Percentiles rank a stretch among this genome's conserved stretches.
Evolutionary conservation across 352 stramenopile genomes (phyloP).

Genomic region (Aphanomyces cochlioides): DNA sequence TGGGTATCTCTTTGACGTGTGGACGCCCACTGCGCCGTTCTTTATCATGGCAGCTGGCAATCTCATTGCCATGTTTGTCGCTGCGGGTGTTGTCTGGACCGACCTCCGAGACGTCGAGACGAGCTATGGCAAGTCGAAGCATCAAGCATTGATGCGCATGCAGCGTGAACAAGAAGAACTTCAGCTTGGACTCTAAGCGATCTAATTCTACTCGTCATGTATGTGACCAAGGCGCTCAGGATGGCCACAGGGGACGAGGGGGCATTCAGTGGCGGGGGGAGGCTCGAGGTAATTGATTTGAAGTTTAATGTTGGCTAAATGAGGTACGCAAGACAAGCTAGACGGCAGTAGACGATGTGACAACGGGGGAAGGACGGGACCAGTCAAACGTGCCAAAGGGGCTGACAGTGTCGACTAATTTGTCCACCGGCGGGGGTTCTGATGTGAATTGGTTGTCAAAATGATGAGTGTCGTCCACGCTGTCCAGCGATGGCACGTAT

Average conservation of each 20-base stretch:
- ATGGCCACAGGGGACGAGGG: no score
- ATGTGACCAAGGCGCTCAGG: no score
- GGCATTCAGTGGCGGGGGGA: no score
- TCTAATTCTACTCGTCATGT: not conserved
- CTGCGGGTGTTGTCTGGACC: not conserved
- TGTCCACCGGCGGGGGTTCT: not conserved
- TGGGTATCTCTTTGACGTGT: constrained; percentile 23
- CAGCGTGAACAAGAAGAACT: constrained; percentile 23
- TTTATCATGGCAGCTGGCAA: constrained; percentile 26
- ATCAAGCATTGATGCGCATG: not conserved
- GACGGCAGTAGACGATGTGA: no score
- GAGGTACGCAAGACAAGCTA: not conserved
- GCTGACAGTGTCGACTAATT: not conserved
- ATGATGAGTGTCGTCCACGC: constrained; percentile 13
- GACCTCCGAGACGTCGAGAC: not conserved
- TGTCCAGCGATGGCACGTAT: constrained; percentile 5
- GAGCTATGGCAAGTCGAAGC: not conserved
- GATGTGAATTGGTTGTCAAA: constrained; percentile 28
- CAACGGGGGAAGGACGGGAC: not conserved
- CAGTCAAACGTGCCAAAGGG: constrained; percentile 26
- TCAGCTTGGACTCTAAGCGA: not conserved
- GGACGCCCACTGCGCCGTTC: constrained; percentile 21
- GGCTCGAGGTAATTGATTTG: no score
- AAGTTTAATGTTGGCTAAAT: not conserved
- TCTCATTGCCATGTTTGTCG: constrained; percentile 5